Conservation (phyloP, 2,329 filamentous ascomycete species). For the Diaporthe citrichinensis region DNA sequence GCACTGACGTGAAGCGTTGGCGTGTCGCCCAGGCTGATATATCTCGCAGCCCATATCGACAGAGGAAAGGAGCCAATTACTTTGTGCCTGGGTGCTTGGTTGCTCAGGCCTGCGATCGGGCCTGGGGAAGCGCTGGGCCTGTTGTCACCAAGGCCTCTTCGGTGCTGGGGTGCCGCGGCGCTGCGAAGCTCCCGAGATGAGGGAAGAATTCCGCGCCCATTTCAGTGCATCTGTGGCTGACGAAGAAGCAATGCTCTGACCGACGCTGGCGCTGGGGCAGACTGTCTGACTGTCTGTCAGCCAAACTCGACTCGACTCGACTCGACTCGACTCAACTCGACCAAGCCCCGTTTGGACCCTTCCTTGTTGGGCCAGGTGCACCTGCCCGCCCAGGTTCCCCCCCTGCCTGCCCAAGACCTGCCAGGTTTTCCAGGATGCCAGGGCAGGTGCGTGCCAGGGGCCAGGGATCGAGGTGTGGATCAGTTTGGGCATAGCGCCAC, state of each 20-base stretch:
- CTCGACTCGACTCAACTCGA: conserved; percentile 11
- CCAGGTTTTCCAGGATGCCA: conserved; percentile 21
- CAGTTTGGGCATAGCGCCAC: conserved; percentile 28
- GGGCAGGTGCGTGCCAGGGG: conserved; percentile 16
- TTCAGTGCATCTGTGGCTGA: conserved; percentile 6
- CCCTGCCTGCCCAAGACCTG: conserved; percentile 16
- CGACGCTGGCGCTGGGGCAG: neutral
- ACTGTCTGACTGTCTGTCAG: neutral
- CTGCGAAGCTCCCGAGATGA: neutral
- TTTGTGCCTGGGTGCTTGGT: neutral
- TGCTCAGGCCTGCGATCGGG: neutral
- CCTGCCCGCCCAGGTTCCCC: neutral
- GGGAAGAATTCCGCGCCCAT: neutral
- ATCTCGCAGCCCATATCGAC: conserved; percentile 1
- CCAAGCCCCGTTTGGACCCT: neutral
- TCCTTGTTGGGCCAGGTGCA: conserved; percentile 5
- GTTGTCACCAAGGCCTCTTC: neutral
- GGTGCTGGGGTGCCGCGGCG: neutral
- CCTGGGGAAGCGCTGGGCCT: neutral
- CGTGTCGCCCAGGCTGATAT: conserved; percentile 28
- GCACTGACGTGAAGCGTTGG: conserved; percentile 24
- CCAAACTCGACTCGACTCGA: conserved; percentile 8
- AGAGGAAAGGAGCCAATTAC: neutral
- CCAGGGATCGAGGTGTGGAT: conserved; percentile 1
- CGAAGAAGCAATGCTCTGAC: neutral